phyloP scores from a whole-genome alignment of 148 eudicot species.

The Vaccinium corymbosum region DNA sequence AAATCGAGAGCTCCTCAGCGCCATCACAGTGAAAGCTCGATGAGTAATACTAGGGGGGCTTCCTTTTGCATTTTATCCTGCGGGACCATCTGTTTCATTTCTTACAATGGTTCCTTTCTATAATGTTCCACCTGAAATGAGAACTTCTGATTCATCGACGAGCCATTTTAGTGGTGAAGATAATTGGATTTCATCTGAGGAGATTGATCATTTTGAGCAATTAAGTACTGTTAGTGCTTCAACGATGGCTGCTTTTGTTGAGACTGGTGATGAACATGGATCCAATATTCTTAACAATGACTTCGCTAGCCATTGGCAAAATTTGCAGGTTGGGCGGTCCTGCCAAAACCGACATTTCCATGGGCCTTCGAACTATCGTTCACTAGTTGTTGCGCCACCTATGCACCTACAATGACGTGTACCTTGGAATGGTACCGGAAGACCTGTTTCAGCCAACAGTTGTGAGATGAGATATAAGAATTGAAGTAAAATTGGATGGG shows the following conservation, averaged over 20 bases:
- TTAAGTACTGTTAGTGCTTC: conserved; percentile 25
- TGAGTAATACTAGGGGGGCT: conserved; percentile 50
- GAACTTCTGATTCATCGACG: conserved; percentile 42
- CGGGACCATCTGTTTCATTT: conserved; percentile 91
- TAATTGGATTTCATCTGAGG: conserved; percentile 32
- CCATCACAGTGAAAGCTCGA: conserved; percentile 30
- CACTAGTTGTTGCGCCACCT: conserved; percentile 76
- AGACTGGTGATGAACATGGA: conserved; percentile 35
- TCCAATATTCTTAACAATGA: conserved; percentile 76
- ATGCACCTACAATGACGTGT: conserved; percentile 58
- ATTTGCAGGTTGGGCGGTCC: conserved; percentile 66
- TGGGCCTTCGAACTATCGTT: conserved; percentile 41
- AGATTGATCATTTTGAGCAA: conserved; percentile 36
- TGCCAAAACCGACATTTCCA: conserved; percentile 53
- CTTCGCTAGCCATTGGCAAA: conserved; percentile 81
- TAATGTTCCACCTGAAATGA: conserved; percentile 39
- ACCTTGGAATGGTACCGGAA: conserved; percentile 76
- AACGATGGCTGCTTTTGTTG: conserved; percentile 26
- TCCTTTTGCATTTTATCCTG: conserved; percentile 57
- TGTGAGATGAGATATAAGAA: too few relatives aligned
- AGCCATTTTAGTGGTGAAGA: conserved; percentile 43
- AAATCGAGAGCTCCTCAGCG: too few relatives aligned
- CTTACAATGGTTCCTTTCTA: conserved; percentile 74
- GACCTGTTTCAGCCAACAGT: conserved; percentile 56
- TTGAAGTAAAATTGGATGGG: too few relatives aligned